Evolutionary conservation across 2,329 filamentous ascomycete genomes (phyloP).

Genomic region (Colletotrichum sp.): DNA sequence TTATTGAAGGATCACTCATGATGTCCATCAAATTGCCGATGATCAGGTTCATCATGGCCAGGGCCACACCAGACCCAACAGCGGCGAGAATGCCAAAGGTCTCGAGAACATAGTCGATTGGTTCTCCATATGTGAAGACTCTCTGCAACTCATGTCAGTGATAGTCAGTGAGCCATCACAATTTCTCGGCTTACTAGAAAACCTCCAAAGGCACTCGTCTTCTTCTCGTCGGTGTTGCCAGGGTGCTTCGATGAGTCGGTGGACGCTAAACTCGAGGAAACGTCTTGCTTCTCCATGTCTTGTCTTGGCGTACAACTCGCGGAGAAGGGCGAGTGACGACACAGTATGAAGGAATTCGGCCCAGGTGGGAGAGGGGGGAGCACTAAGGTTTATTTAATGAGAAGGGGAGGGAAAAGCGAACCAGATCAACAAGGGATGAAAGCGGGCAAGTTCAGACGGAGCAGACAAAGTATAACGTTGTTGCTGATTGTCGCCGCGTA

Average conservation of each 20-base stretch:
- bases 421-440: neutral
- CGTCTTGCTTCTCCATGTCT: neutral
- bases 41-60: slow-evolving; percentile 33
- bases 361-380: neutral
- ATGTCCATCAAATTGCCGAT: slow-evolving; percentile 31
- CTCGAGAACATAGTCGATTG: slow-evolving; percentile 28
- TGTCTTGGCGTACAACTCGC: neutral
- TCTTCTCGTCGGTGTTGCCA: neutral
- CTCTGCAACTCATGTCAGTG: slow-evolving; percentile 20
- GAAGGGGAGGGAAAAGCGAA: neutral
- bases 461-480: neutral
- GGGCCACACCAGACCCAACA: slow-evolving; percentile 28
- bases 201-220: neutral
- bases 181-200: neutral
- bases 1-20: slow-evolving; percentile 22
- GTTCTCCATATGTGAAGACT: slow-evolving; percentile 27
- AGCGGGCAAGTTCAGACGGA: neutral
- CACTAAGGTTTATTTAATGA: neutral
- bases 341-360: neutral
- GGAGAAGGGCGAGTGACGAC: neutral
- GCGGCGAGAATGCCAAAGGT: slow-evolving; percentile 27
- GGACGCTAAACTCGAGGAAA: neutral
- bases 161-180: neutral
- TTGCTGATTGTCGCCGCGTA: neutral
- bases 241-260: neutral